Evolutionary conservation across 208 protist species (phyloP).

Genomic region (Phytomonas sp.): DNA sequence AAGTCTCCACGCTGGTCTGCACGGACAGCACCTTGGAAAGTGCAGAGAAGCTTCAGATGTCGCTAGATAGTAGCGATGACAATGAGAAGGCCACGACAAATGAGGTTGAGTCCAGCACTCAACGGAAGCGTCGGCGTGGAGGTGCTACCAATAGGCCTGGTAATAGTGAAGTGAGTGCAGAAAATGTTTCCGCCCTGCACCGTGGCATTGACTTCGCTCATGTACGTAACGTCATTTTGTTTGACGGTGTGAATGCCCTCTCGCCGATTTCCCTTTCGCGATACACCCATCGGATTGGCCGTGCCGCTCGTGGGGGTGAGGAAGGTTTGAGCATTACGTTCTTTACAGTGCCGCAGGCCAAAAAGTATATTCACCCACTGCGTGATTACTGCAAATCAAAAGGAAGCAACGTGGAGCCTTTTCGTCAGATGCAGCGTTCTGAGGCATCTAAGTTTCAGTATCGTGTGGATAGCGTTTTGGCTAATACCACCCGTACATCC

Average conservation of each 20-base stretch:
- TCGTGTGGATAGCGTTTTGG: slow-evolving; percentile 73
- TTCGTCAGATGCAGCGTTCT: slow-evolving; percentile 67
- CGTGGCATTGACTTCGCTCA: slow-evolving; percentile 96
- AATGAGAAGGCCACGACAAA: neutral
- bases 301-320: slow-evolving; percentile 85
- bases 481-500: slow-evolving; percentile 62
- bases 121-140: neutral
- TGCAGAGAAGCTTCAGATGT: slow-evolving; percentile 55
- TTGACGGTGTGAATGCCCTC: slow-evolving; percentile 91
- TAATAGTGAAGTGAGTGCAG: neutral
- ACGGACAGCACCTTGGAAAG: slow-evolving; percentile 91
- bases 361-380: slow-evolving; percentile 41
- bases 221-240: slow-evolving; percentile 94
- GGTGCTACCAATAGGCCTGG: neutral
- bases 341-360: slow-evolving; percentile 64
- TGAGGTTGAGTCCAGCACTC: neutral
- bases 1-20: slow-evolving; percentile 94
- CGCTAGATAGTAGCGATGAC: slow-evolving; percentile 11
- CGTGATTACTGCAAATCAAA: slow-evolving; percentile 45
- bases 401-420: slow-evolving; percentile 42
- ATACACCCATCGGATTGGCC: slow-evolving; percentile 96
- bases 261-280: slow-evolving; percentile 69
- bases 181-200: slow-evolving; percentile 56
- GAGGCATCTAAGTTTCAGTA: slow-evolving; percentile 81
- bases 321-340: slow-evolving; percentile 88